Base-by-base conservation (phyloP, 2,329 filamentous ascomycete genomes). In the Aspergillus ustus region DNA sequence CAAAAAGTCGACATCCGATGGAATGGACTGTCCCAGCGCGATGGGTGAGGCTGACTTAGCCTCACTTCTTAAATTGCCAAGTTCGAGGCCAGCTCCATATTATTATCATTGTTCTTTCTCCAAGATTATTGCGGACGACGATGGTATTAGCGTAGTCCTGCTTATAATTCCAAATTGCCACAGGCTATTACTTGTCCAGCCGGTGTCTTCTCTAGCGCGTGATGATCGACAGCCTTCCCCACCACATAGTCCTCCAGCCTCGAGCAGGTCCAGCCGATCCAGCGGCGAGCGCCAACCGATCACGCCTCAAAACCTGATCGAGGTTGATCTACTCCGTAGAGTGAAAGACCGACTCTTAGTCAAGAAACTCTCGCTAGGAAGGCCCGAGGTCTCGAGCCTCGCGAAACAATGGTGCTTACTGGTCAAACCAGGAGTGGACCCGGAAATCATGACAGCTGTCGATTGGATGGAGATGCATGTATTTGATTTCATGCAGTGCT, bases 211-310 rank as follows among this genome's bases (percentile, higher is more conserved):
- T 45, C 45, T 31, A 56, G 48, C 25, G 19, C 40, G 28, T 19
- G 20, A 52, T 43, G 52, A 60, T 60, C 59, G 52, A 60, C 59
- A 29, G 52, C 46, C 15, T 48, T 37, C 46, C 40, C 59, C 46
- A 52, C 59, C 34, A 22, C 28, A 45, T 40, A 40, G 15, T 17
- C 34, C 17, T 34, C 31, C 19, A 46, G 43, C 20, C 31, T 50
- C 20, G 45, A 46, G 45, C 45, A 31, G 49, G 31, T 40, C 45
- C 7, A 29, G 53, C 25, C 53, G 28, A 57, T 57, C 45, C 20
- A 50, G 45, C n/a, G 43, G 17, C 17, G 17, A 17, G 43, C 45
- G 31, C 29, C 54, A 50, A 50, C 15, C n/a, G 20, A 57, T 46
- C 54, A 57, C 7, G 13, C 55, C 34, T 19, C 37, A 7, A 53